Base-by-base conservation (phyloP, 345 rosid species). In the Pugionium cornutum region DNA sequence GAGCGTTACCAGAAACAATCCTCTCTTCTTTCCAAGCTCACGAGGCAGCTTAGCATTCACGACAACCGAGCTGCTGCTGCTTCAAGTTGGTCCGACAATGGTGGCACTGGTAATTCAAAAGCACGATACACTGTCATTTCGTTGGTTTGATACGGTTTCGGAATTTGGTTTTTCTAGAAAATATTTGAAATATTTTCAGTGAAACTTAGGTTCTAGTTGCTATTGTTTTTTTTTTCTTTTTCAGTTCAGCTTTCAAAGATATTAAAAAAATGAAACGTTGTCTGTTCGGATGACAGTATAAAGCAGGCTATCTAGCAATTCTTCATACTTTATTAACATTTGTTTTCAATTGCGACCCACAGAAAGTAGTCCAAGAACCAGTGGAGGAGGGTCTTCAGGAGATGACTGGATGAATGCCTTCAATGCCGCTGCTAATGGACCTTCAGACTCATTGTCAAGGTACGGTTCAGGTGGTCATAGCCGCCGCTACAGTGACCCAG, bases 331-430 rank as follows among this genome's bases (percentile, higher is more conserved):
- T 5, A 40, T 30, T 40, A n/a, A 29, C 8, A 30, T 30, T 37
- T 3, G 32, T 26, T 52, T 33, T 44, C 34, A 4, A 1, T 47
- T 4, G 55, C 50, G 54, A 9, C 42, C 8, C 31, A 55, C 92
- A 89, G 99, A 95, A 40, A 91, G 85, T 79, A 91, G 96, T 79
- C 92, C 98, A 29, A 85, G 83, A 74, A 57, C 80, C 44, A 82
- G 60, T 35, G 91, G 88, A 52, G 18, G 88, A 42, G 6, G 81
- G 0, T 42, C 85, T 26, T 50, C 82, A 7, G 97, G 91, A 0
- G 97, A 95, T 33, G 99, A 91, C 70, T 95, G 99, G 99, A 95
- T 96, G 79, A 77, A 85, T 69, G 99, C 99, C 58, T 95, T 95
- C 49, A 96, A 89, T 54, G 78, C 89, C 11, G 95, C 96, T 33